A percentile compares a stretch with the other conserved stretches of the same genome.
phyloP scores from a whole-genome alignment of 2,329 filamentous ascomycete genomes.

The Fusarium sacchari region DNA sequence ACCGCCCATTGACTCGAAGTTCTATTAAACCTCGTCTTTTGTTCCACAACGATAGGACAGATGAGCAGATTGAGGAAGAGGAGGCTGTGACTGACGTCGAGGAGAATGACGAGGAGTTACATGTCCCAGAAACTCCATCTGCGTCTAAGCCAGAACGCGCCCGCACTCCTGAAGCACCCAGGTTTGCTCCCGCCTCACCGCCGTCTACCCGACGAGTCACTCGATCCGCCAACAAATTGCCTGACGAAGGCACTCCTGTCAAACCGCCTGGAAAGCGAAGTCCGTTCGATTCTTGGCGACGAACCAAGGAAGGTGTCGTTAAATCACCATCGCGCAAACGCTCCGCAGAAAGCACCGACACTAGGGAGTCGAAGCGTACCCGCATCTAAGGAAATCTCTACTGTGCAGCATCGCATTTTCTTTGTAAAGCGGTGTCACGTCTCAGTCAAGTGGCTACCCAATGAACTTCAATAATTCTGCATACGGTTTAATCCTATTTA shows the following conservation, averaged over 20 bases:
- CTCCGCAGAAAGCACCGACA: conserved; percentile 46
- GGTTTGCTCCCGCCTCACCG: conserved; percentile 68
- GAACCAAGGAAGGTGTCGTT: conserved; percentile 65
- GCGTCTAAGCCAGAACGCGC: conserved; percentile 45
- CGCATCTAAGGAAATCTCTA: conserved; percentile 44
- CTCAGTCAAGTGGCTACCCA: conserved; percentile 20
- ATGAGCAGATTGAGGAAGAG: conserved; percentile 62
- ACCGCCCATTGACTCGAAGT: conserved; percentile 69
- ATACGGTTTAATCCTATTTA: conserved; percentile 25
- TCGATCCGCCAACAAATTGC: conserved; percentile 63
- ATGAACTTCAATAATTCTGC: conserved; percentile 28
- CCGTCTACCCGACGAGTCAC: conserved; percentile 70
- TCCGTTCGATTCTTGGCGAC: conserved; percentile 75
- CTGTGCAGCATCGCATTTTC: conserved; percentile 4
- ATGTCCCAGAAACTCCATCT: conserved; percentile 51
- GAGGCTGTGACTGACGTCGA: conserved; percentile 70
- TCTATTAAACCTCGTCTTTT: conserved; percentile 77
- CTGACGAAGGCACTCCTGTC: conserved; percentile 54
- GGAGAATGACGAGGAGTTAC: conserved; percentile 49
- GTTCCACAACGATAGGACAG: conserved; percentile 66
- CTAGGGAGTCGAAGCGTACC: conserved; percentile 49
- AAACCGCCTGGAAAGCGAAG: conserved; percentile 57
- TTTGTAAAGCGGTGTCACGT: conserved; percentile 2
- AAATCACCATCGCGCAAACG: conserved; percentile 60
- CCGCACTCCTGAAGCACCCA: conserved; percentile 65